These are phyloP conservation scores for Pelagomonas calceolata DNA, from an alignment of 108 stramenopile genomes.

Conservation along the genomic window DNA sequence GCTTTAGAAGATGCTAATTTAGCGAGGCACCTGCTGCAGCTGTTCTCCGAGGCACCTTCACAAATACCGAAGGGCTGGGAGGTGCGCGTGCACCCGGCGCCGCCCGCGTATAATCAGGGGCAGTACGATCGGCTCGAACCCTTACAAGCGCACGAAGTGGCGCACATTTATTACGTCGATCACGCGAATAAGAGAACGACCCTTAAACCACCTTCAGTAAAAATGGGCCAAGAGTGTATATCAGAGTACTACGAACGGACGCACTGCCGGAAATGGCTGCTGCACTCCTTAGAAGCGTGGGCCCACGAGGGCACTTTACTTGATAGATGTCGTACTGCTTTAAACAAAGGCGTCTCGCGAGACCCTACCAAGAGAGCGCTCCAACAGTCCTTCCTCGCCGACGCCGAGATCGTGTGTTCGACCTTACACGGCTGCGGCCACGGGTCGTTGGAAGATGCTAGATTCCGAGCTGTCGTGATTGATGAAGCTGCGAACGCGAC, in stretches of 20 bases:
- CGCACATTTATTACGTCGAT: no score
- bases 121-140: no score
- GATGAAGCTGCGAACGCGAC: constrained; percentile 97
- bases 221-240: no score
- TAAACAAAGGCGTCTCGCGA: background rate
- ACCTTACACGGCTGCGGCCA: constrained; percentile 43
- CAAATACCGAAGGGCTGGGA: constrained; percentile 13
- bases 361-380: constrained; percentile 25
- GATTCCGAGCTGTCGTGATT: constrained; percentile 86
- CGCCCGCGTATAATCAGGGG: no score
- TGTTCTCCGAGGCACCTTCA: background rate
- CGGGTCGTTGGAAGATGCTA: background rate
- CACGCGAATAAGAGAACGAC: no score
- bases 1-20: background rate
- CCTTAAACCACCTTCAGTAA: no score
- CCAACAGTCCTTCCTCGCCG: constrained; percentile 68
- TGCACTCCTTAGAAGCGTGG: background rate
- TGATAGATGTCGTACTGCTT: background rate
- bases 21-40: background rate
- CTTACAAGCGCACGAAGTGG: no score
- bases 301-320: background rate
- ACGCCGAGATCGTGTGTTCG: constrained; percentile 85
- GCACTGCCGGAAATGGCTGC: background rate
- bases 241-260: no score
- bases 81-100: constrained; percentile 1